Base-by-base conservation (phyloP, 345 rosid genomes). In the Syzygium jambos region DNA sequence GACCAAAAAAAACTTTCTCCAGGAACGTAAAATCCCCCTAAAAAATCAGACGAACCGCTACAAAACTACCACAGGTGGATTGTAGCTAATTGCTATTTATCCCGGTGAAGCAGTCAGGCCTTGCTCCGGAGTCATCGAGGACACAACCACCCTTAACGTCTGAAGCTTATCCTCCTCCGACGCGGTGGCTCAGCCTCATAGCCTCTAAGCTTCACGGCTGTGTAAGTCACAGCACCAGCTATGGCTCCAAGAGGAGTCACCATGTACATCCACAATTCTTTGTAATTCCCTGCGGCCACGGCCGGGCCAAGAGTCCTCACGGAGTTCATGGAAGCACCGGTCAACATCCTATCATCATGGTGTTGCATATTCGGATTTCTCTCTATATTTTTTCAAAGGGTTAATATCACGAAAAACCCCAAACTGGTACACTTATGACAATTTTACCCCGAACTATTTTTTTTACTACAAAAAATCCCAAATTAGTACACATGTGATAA, bases 161-260 rank as follows among this genome's bases (percentile, higher is more conserved):
- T 13, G 2, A 61, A n/a, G 19, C 34, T 61, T n/a, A 0, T 6
- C 89, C 98, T 93, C 87, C 88, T 94, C 90, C 61, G 93, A 78
- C 96, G 94, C 6, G 95, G 94, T 12, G 94, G 93, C 85, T 92
- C 93, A 3, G 46, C 90, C 87, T 88, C 95, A 0, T 85, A 92
- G 2, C 93, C 96, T 16, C 90, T 88, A 88, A 96, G 95, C 96
- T 97, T 96, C 51, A 97, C 93, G 55, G 83, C 80, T 3, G 96
- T 92, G 92, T 97, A 96, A 25, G 92, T 93, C 38, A 88, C 96
- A 17, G 97, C 96, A 55, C 99, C 99, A 6, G 92, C 88, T 29
- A 97, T 10, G 8, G 96, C 98, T 56, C 99, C 99, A 2, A 97
- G 93, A 13, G 98, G 98, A 9, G 98, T 98, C 82, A 97, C 83